Conservation (phyloP, 371 early-diverging fungal species). For the Syncephalastrum sp. region DNA sequence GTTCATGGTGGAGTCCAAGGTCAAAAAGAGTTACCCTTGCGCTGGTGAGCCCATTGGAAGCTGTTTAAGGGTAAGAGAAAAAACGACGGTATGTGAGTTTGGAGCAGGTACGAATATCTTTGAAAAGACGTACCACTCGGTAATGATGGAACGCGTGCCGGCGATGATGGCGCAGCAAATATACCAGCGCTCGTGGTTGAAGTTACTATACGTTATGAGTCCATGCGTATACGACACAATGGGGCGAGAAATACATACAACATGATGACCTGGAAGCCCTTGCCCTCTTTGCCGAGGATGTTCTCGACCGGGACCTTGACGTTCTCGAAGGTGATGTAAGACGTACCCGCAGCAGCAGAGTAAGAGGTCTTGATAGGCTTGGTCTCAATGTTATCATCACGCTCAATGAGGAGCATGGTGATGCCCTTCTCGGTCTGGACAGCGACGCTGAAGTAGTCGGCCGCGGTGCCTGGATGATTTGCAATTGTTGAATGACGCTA, state of each 20-base stretch:
- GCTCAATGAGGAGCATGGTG: constrained; percentile 63
- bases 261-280: constrained; percentile 83
- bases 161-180: constrained; percentile 79
- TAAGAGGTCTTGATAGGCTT: constrained; percentile 66
- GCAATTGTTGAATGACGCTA: background rate
- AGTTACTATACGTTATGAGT: constrained; percentile 36
- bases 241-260: constrained; percentile 11
- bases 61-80: background rate
- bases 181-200: constrained; percentile 79
- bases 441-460: constrained; percentile 69
- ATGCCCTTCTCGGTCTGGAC: constrained; percentile 64
- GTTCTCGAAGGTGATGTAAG: constrained; percentile 53
- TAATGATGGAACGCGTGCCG: constrained; percentile 76
- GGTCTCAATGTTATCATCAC: constrained; percentile 54
- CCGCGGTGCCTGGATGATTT: constrained; percentile 14
- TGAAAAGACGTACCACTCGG: constrained; percentile 48
- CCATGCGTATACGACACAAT: too few relatives aligned
- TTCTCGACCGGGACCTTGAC: constrained; percentile 77
- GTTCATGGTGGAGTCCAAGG: too few relatives aligned
- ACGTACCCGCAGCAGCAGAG: constrained; percentile 57
- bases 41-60: constrained; percentile 83
- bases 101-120: background rate
- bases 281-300: constrained; percentile 82
- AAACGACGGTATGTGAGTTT: background rate
- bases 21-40: constrained; percentile 44